phyloP scores from a whole-genome alignment of 2,329 filamentous ascomycete species.

The Aaosphaeria arxii region DNA sequence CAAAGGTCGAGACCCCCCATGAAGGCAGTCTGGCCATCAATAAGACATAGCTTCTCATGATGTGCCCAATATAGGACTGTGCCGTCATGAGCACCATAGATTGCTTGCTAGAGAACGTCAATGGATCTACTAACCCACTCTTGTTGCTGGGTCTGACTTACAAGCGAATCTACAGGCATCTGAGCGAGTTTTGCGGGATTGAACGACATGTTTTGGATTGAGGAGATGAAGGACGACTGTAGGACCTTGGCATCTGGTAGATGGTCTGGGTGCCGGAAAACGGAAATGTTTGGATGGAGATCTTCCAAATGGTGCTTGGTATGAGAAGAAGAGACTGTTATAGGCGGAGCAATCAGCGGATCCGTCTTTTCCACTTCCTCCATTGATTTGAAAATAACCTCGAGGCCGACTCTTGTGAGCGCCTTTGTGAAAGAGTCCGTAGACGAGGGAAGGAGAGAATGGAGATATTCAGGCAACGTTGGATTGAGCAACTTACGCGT shows the following conservation, averaged over 20 bases:
- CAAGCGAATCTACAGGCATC: constrained; percentile 66
- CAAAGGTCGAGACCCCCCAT: constrained; percentile 89
- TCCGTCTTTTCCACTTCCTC: constrained; percentile 45
- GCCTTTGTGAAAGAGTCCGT: constrained; percentile 41
- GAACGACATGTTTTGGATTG: constrained; percentile 55
- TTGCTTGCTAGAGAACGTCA: constrained; percentile 48
- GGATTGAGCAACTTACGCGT: constrained; percentile 62
- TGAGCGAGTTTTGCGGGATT: constrained; percentile 57
- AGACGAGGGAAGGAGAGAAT: constrained; percentile 41
- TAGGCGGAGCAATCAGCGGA: constrained; percentile 43
- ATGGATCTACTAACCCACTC: too few species aligned
- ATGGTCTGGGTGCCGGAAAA: constrained; percentile 91
- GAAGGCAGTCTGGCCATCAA: constrained; percentile 78
- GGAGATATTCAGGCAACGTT: constrained; percentile 41
- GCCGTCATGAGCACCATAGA: constrained; percentile 80
- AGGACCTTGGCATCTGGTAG: constrained; percentile 69
- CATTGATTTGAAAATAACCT: constrained; percentile 44
- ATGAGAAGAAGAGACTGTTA: constrained; percentile 63
- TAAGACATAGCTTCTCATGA: constrained; percentile 83
- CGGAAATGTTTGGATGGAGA: constrained; percentile 78
- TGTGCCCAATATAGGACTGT: constrained; percentile 90
- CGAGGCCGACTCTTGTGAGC: constrained; percentile 40
- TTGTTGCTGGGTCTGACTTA: too few species aligned
- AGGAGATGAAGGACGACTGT: constrained; percentile 55
- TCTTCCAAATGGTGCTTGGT: constrained; percentile 76